A percentile compares a stretch with the other conserved stretches of the same genome.
These are phyloP conservation scores for Artemisia tridentata DNA, from an alignment of 129 eudicot genomes.

Conservation along the genomic window DNA sequence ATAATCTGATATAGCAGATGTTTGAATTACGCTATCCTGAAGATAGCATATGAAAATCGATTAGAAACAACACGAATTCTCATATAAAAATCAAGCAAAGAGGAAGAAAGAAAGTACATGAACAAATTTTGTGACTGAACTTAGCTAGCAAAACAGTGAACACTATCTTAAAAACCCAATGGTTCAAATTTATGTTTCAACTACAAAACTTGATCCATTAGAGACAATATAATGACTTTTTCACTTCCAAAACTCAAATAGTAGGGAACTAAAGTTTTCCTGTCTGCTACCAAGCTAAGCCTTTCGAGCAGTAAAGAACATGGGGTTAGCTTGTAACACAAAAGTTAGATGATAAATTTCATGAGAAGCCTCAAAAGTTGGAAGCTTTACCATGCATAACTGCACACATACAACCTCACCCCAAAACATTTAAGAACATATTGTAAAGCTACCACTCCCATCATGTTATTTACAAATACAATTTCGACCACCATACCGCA, in stretches of 20 bases:
- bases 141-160: constrained; percentile 11
- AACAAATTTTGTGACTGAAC: neutral
- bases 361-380: too few species aligned
- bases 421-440: too few species aligned
- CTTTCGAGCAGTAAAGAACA: constrained; percentile 22
- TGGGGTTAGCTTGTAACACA: constrained; percentile 22
- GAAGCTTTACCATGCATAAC: too few species aligned
- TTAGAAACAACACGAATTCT: constrained; percentile 21
- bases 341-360: neutral
- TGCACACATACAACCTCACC: too few species aligned
- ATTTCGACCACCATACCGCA: too few species aligned
- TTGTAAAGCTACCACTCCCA: too few species aligned
- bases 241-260: neutral
- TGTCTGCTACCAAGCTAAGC: neutral
- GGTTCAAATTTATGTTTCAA: constrained; percentile 8
- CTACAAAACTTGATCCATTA: constrained; percentile 11
- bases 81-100: constrained; percentile 12
- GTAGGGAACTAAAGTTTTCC: too few species aligned
- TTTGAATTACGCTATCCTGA: constrained; percentile 49
- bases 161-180: constrained; percentile 22
- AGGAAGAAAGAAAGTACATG: neutral
- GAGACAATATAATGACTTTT: constrained; percentile 14
- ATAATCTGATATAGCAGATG: constrained; percentile 64
- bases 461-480: too few species aligned
- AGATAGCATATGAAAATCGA: constrained; percentile 8